phyloP scores from a whole-genome alignment of 176 grass and related monocot species.

The Triticum timopheevii region DNA sequence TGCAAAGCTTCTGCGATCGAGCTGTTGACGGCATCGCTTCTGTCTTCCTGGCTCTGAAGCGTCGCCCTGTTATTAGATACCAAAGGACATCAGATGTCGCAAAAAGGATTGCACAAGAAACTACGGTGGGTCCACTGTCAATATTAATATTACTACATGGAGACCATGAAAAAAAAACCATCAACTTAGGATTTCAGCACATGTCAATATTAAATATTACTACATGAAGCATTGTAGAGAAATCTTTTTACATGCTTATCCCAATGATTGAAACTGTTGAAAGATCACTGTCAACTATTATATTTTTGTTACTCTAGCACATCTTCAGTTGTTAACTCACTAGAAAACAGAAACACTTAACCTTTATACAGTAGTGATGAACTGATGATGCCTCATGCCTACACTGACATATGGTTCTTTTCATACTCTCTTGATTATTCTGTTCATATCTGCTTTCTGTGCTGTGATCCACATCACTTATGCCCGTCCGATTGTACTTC shows the following conservation, averaged over 20 bases:
- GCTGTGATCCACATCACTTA: background rate
- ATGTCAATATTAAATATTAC: background rate
- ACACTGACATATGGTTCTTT: background rate
- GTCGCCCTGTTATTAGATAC: conserved; percentile 84
- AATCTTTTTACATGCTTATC: background rate
- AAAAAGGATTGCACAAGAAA: conserved; percentile 93
- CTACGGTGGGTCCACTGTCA: conserved; percentile 57
- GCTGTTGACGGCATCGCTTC: conserved; percentile 89
- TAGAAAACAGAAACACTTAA: background rate
- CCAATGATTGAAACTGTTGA: background rate
- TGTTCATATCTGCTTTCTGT: conserved; percentile 2
- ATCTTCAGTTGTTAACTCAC: conserved; percentile 8
- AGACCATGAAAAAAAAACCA: background rate
- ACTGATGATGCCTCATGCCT: background rate
- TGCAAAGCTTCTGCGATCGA: conserved; percentile 89
- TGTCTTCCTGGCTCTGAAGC: conserved; percentile 93
- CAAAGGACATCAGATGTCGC: conserved; percentile 84
- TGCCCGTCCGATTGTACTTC: background rate
- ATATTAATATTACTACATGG: background rate
- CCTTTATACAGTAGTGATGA: background rate
- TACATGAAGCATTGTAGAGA: background rate
- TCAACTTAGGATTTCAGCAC: background rate
- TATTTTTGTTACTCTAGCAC: conserved; percentile 15
- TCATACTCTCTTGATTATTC: background rate
- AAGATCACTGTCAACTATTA: background rate